These are phyloP conservation scores for Annona squamosa DNA, from an alignment of 164 flowering plant genomes.

Conservation along the genomic window DNA sequence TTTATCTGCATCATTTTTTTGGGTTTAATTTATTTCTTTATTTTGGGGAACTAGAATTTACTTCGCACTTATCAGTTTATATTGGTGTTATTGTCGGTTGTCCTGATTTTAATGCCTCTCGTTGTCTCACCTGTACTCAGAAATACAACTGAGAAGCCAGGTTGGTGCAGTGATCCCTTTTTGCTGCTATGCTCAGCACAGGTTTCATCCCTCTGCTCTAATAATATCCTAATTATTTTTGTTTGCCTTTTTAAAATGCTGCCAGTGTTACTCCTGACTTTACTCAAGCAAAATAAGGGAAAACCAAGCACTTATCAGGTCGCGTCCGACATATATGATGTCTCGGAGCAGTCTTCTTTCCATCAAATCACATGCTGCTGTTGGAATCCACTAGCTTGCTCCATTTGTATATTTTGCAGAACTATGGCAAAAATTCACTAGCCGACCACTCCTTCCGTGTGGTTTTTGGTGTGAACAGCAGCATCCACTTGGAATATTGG, in stretches of 20 bases:
- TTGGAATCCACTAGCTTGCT: background rate
- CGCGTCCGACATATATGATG: background rate
- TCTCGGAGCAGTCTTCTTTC: background rate
- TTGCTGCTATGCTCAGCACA: conserved; percentile 99
- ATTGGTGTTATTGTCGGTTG: no score
- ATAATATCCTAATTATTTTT: no score
- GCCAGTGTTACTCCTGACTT: background rate
- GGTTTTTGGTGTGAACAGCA: background rate
- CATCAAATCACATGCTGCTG: background rate
- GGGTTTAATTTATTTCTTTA: background rate
- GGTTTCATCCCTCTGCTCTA: conserved; percentile 20
- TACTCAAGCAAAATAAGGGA: background rate
- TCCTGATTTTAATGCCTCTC: background rate
- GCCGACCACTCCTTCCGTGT: background rate
- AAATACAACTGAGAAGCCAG: conserved; percentile 79
- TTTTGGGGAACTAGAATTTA: background rate
- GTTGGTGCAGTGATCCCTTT: conserved; percentile 89
- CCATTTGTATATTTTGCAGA: background rate
- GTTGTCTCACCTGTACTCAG: conserved; percentile 29
- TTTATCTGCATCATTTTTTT: background rate
- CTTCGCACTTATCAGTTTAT: background rate
- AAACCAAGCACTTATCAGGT: background rate
- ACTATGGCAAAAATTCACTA: background rate
- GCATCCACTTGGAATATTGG: background rate
- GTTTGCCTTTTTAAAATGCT: no score